phyloP scores from a whole-genome alignment of 352 stramenopile species.

The Blastocystis sp. region DNA sequence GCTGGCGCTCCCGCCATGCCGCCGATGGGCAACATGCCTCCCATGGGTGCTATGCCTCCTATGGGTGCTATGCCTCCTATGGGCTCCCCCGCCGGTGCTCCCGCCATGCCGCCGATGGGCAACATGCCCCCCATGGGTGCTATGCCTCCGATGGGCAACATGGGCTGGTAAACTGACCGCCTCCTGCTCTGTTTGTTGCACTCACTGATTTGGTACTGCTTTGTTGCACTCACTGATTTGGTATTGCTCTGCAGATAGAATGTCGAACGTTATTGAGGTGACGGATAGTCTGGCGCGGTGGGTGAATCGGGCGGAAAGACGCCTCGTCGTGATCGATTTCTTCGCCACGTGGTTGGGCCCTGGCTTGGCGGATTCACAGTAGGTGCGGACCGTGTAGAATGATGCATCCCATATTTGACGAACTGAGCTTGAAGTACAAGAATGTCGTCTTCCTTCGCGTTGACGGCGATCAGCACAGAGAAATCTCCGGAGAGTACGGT shows the following conservation, averaged over 20 bases:
- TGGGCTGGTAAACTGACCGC: constrained; percentile 53
- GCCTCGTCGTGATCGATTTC: constrained; percentile 59
- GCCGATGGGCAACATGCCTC: constrained; percentile 43
- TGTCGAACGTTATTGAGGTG: constrained; percentile 50
- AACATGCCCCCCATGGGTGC: constrained; percentile 67
- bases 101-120: constrained; percentile 61
- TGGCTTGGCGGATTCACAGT: not conserved
- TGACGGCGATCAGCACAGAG: constrained; percentile 29
- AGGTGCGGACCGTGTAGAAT: constrained; percentile 64
- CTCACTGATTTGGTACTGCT: constrained; percentile 3
- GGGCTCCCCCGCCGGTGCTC: constrained; percentile 4
- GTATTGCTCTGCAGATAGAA: not conserved
- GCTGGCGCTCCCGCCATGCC: constrained; percentile 48
- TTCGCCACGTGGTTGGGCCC: constrained; percentile 41
- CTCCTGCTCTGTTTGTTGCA: constrained; percentile 36
- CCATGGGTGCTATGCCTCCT: constrained; percentile 53
- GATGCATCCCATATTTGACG: constrained; percentile 68
- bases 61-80: constrained; percentile 67
- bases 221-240: not conserved
- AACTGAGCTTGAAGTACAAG: constrained; percentile 47
- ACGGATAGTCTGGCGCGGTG: constrained; percentile 35
- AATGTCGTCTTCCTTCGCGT: constrained; percentile 65
- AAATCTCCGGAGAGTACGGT: constrained; percentile 31
- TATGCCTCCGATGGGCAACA: constrained; percentile 65
- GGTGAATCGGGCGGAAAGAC: constrained; percentile 25